phyloP scores from a whole-genome alignment of 2,329 filamentous ascomycete genomes.

The Teratosphaeria epicoccoides region DNA sequence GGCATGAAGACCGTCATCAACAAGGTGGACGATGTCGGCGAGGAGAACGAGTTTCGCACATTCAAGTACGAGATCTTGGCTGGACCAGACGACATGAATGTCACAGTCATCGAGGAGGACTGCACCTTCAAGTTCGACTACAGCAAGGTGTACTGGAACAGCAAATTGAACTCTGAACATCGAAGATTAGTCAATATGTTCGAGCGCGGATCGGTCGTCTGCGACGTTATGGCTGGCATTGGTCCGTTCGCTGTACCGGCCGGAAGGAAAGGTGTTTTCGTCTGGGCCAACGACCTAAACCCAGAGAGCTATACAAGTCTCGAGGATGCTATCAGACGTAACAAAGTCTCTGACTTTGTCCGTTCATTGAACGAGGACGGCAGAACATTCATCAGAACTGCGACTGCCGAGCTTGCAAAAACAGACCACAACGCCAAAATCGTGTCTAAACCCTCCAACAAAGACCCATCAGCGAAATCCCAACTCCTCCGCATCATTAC shows the following conservation, averaged over 20 bases:
- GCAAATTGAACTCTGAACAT: constrained; percentile 80
- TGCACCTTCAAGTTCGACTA: constrained; percentile 93
- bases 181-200: constrained; percentile 67
- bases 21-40: constrained; percentile 82
- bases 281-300: constrained; percentile 96
- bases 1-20: constrained; percentile 83
- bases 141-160: constrained; percentile 97
- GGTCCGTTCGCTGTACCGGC: constrained; percentile 90
- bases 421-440: constrained; percentile 43
- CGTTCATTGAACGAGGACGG: constrained; percentile 74
- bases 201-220: constrained; percentile 74
- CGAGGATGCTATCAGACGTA: constrained; percentile 56
- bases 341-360: constrained; percentile 69
- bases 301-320: constrained; percentile 73
- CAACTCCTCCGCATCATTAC: constrained; percentile 28
- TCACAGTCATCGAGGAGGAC: constrained; percentile 68
- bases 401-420: constrained; percentile 47
- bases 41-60: constrained; percentile 75
- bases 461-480: constrained; percentile 17
- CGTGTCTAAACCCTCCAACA: constrained; percentile 19
- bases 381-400: constrained; percentile 62
- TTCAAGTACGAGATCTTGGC: constrained; percentile 86
- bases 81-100: constrained; percentile 71
- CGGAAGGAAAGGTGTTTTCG: constrained; percentile 79
- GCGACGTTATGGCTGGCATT: constrained; percentile 94